Evolutionary conservation across 139 green algal species (phyloP).

Genomic region (Ulvella scutata): DNA sequence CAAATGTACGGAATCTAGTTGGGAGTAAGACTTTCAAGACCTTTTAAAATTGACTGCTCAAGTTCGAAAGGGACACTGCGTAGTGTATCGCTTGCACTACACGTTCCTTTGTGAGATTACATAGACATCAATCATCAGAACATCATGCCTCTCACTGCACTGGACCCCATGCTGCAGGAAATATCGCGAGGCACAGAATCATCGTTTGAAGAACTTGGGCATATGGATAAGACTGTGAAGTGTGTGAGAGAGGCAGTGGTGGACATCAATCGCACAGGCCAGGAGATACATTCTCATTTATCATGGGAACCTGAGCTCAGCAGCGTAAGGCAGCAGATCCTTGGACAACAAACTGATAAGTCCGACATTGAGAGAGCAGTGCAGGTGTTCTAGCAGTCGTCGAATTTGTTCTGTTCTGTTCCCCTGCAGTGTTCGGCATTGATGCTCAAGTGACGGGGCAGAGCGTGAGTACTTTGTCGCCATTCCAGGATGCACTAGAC

Average conservation of each 20-base stretch:
- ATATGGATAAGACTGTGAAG: not conserved
- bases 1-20: slow-evolving; percentile 19
- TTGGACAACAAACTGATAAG: not conserved
- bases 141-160: not conserved
- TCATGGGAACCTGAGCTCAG: not conserved
- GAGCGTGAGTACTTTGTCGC: slow-evolving; percentile 38
- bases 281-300: not conserved
- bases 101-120: not conserved
- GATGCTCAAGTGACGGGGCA: too few species aligned
- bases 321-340: not conserved
- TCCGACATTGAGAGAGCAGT: not conserved
- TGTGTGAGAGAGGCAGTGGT: not conserved
- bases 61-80: not conserved
- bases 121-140: not conserved
- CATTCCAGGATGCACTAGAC: slow-evolving; percentile 39
- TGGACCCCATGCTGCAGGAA: slow-evolving; percentile 27
- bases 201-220: not conserved
- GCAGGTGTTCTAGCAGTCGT: too few species aligned
- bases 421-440: not conserved
- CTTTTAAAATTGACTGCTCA: not conserved
- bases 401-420: too few species aligned
- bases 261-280: not conserved
- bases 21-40: not conserved
- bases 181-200: not conserved
- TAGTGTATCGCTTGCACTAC: not conserved